A percentile compares a stretch with the other conserved stretches of the same genome.
phyloP scores from a whole-genome alignment of 2,329 filamentous ascomycete genomes.

The Byssothecium circinans region DNA sequence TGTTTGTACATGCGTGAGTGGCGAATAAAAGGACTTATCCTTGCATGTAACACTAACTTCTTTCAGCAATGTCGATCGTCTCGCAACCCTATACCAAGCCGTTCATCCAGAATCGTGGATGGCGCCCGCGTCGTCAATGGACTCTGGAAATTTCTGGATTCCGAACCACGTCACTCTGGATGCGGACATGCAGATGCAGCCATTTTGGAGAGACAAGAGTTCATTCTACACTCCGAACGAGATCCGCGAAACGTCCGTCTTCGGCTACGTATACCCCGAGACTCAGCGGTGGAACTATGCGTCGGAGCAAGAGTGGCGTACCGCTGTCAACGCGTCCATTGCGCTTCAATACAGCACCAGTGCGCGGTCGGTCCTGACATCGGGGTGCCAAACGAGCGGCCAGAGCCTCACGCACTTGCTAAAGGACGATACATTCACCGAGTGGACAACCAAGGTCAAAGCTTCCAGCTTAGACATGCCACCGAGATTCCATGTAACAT shows the following conservation, averaged over 20 bases:
- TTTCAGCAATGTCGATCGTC: slow-evolving; percentile 39
- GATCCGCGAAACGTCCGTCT: slow-evolving; percentile 21
- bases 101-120: slow-evolving; percentile 70
- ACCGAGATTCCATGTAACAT: slow-evolving; percentile 24
- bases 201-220: slow-evolving; percentile 28
- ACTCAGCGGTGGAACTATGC: slow-evolving; percentile 30
- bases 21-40: not conserved
- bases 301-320: slow-evolving; percentile 13
- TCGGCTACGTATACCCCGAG: slow-evolving; percentile 42
- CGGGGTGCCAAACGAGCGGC: not conserved
- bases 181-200: slow-evolving; percentile 48
- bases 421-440: slow-evolving; percentile 17
- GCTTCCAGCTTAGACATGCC: slow-evolving; percentile 12
- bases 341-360: slow-evolving; percentile 26
- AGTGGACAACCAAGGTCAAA: slow-evolving; percentile 29
- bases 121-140: slow-evolving; percentile 45
- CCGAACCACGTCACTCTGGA: slow-evolving; percentile 47
- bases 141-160: slow-evolving; percentile 43
- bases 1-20: slow-evolving; percentile 45
- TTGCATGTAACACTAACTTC: not conserved
- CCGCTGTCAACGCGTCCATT: slow-evolving; percentile 17
- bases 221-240: slow-evolving; percentile 37
- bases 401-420: slow-evolving; percentile 1
- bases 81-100: slow-evolving; percentile 74
- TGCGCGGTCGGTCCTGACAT: slow-evolving; percentile 6